Base-by-base conservation (phyloP, 1,284 basidiomycete species). In the Ceratobasidium theobromae region DNA sequence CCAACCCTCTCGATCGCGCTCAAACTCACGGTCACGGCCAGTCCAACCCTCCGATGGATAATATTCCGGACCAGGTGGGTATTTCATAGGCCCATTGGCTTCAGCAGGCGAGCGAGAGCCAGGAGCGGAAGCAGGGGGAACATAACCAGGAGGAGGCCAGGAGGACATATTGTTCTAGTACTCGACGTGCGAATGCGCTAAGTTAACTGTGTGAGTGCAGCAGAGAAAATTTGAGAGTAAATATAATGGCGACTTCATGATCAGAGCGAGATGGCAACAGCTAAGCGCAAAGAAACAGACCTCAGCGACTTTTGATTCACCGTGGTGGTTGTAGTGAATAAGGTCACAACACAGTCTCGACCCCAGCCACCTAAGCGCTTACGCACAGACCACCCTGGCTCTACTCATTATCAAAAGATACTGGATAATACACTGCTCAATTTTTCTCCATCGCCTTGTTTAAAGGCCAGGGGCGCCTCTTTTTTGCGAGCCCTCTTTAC, bases 21-120 rank as follows among this genome's bases (percentile, higher is more conserved):
- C 88, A 72, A 86, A 84, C 51, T 78, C 78, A 38, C 86, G 81
- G 70, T 90, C 89, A 74, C 88, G 82, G 73, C 88, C 71, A 66
- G 89, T 88, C 83, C 86, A 89, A 71, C 85, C 82, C 38, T 79
- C 77, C 69, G 84, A 84, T 67, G 81, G 79, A 45, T 81, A 77
- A 71, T 84, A 84, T 53, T 73, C 73, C 51, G 79, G 71, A 66
- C 89, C 88, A 66, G 81, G 79, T 74, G 82, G 66, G 27, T 64
- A 62, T 74, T 65, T 81, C 78, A 71, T 83, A 84, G 9, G 80
- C 73, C 51, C 80, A 79, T 67, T 85, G 81, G 66, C 40, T 12
- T 64, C 60, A 43, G 79, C 76, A 45, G 87, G 89, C 69, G 89
- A 91, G 68, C 88, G 87, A 72, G 89, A 91, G 73, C 87, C 88